Conservation (phyloP, 495 filamentous ascomycete genomes). For the Peziza echinospora region DNA sequence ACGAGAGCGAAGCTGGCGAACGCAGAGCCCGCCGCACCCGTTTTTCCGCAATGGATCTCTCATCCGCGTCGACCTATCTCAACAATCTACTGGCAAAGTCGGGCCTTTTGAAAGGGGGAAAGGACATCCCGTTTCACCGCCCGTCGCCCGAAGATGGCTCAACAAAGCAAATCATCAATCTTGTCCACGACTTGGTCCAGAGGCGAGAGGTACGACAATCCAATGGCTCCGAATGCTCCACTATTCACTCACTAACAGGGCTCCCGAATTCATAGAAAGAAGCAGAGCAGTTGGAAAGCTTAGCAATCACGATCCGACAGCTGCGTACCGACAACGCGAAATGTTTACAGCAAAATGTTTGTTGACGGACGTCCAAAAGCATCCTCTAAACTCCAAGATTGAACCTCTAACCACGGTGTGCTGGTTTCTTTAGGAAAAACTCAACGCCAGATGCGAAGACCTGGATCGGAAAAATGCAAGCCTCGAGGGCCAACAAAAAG, state of each 20-base stretch:
- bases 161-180: not conserved
- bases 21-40: too few species aligned
- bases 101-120: not conserved
- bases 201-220: constrained; percentile 1
- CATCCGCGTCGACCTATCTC: not conserved
- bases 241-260: too few species aligned
- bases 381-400: constrained; percentile 1
- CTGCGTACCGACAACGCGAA: constrained; percentile 50
- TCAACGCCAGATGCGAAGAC: constrained; percentile 50
- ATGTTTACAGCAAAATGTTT: constrained; percentile 38
- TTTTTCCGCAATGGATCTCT: not conserved
- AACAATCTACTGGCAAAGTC: not conserved
- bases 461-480: constrained; percentile 51
- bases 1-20: too few species aligned
- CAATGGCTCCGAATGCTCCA: too few species aligned
- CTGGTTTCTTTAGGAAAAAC: constrained; percentile 24
- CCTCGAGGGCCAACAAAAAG: constrained; percentile 49
- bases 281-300: constrained; percentile 56
- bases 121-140: not conserved
- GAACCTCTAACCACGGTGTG: not conserved
- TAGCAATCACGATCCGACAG: constrained; percentile 56
- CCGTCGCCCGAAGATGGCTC: not conserved
- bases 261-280: too few species aligned
- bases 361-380: constrained; percentile 2
- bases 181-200: not conserved